Percentiles rank a stretch among this genome's conserved stretches.
Evolutionary conservation across 1,284 basidiomycete species (phyloP).

Genomic region (Chalciporus sp.): DNA sequence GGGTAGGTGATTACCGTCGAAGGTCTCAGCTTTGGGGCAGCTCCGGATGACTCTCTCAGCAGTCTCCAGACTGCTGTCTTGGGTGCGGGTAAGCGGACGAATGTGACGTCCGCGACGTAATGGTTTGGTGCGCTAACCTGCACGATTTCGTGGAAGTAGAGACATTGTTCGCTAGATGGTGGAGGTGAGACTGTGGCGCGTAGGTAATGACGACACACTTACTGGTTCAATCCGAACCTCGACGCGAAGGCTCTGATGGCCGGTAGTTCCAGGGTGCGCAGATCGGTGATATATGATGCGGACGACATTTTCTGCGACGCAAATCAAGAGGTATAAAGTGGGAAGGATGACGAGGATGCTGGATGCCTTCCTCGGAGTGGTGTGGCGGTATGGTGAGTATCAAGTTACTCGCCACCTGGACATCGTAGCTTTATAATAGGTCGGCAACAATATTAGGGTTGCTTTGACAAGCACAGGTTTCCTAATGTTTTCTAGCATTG

Average conservation of each 20-base stretch:
- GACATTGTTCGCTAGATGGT: constrained; percentile 1
- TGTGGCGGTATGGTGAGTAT: not conserved
- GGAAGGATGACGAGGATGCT: not conserved
- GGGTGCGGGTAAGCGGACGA: not conserved
- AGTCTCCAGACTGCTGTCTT: constrained; percentile 2
- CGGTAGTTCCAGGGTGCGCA: not conserved
- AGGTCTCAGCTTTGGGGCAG: constrained; percentile 1
- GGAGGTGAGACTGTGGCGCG: not conserved
- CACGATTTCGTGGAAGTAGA: constrained; percentile 1
- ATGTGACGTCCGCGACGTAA: constrained; percentile 6
- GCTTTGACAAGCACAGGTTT: not conserved
- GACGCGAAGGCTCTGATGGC: not conserved
- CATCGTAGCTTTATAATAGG: not conserved
- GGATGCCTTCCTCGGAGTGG: not conserved
- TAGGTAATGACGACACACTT: not conserved
- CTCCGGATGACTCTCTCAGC: constrained; percentile 8
- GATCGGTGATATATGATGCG: not conserved
- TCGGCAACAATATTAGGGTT: not conserved
- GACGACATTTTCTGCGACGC: not conserved
- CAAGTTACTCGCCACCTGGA: not conserved
- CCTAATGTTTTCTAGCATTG: not conserved
- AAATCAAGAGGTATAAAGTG: not conserved
- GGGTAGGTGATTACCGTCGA: not conserved
- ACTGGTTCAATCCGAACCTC: constrained; percentile 9
- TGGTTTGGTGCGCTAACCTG: not conserved